phyloP scores from a whole-genome alignment of 352 stramenopile genomes.

The Globisporangium radiosum region DNA sequence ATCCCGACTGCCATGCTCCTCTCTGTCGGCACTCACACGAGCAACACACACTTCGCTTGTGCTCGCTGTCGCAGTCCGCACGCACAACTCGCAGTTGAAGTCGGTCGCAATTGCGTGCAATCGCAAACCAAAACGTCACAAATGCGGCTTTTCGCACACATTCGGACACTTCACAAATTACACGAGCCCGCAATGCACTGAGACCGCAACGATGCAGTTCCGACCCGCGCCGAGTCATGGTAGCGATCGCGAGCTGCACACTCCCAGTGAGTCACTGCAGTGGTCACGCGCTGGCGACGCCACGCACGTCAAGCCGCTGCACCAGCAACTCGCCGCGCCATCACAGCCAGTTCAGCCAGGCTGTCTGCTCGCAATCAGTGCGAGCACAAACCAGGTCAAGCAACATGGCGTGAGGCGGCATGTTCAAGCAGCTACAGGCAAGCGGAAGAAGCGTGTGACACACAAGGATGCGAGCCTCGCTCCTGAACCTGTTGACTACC shows the following conservation, averaged over 20 bases:
- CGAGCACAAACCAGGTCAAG: neutral
- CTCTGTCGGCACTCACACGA: too few relatives aligned
- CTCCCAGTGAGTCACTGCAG: neutral
- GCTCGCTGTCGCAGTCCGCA: neutral
- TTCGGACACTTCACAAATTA: neutral
- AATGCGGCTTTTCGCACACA: neutral
- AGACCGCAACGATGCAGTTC: conserved; percentile 8
- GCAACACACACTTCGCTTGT: too few relatives aligned
- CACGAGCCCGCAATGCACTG: neutral
- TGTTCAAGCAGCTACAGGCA: neutral
- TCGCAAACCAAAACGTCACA: neutral
- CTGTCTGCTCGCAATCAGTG: conserved; percentile 4
- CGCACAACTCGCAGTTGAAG: neutral
- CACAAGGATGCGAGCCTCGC: neutral
- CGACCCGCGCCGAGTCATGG: neutral
- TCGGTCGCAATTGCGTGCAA: neutral
- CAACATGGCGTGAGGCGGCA: neutral
- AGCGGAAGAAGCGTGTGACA: neutral
- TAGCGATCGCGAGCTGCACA: neutral
- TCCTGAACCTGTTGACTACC: conserved; percentile 56
- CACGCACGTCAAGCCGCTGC: conserved; percentile 2
- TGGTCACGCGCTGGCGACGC: neutral
- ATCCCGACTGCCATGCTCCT: conserved; percentile 3
- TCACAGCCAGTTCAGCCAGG: neutral
- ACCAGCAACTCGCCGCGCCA: neutral